Evolutionary conservation across 768 basidiomycete species (phyloP).

Genomic region (Mycena filopes): DNA sequence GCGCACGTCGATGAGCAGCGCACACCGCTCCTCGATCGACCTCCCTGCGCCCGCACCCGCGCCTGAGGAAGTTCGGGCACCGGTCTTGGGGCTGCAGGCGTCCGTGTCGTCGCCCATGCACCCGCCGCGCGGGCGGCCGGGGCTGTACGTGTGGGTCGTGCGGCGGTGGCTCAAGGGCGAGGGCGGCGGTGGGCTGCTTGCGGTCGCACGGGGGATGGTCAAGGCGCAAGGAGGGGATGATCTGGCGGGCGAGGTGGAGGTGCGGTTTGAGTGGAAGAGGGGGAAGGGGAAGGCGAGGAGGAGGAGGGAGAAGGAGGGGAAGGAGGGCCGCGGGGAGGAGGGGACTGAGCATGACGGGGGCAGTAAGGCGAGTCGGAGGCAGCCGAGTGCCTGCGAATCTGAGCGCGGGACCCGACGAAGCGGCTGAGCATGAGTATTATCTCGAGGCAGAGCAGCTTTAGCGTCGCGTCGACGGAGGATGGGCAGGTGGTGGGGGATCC

Average conservation of each 20-base stretch:
- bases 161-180: slow-evolving; percentile 75
- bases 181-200: slow-evolving; percentile 54
- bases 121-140: slow-evolving; percentile 45
- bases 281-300: slow-evolving; percentile 47
- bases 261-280: slow-evolving; percentile 84
- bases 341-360: slow-evolving; percentile 30
- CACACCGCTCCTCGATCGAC: slow-evolving; percentile 30
- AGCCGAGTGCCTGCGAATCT: slow-evolving; percentile 17
- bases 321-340: slow-evolving; percentile 35
- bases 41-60: background rate
- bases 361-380: slow-evolving; percentile 18
- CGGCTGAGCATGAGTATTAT: slow-evolving; percentile 50
- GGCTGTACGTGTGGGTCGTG: slow-evolving; percentile 82
- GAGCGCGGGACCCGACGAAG: slow-evolving; percentile 34
- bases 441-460: slow-evolving; percentile 50
- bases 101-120: slow-evolving; percentile 28
- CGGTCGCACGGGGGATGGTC: slow-evolving; percentile 37
- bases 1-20: slow-evolving; percentile 29
- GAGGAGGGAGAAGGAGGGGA: slow-evolving; percentile 43
- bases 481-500: slow-evolving; percentile 47
- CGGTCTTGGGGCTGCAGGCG: slow-evolving; percentile 28
- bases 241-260: slow-evolving; percentile 63
- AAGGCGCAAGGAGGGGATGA: slow-evolving; percentile 27
- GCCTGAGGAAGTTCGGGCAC: background rate
- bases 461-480: slow-evolving; percentile 43